phyloP scores from a whole-genome alignment of 164 flowering plant species.

The Magnolia kwangsiensis region DNA sequence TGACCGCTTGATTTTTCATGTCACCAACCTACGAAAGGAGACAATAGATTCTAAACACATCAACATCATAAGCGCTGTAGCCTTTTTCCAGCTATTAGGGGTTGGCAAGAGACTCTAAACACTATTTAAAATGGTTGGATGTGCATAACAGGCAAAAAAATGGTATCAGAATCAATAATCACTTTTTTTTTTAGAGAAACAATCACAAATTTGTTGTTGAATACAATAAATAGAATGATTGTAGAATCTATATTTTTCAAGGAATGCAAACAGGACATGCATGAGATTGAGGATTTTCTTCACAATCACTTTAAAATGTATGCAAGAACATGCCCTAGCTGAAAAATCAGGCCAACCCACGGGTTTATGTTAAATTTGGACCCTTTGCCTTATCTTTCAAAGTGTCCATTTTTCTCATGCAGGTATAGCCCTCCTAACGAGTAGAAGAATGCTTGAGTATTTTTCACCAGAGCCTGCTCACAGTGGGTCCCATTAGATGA shows the following conservation, averaged over 20 bases:
- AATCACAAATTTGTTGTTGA: too few species aligned
- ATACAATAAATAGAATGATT: neutral
- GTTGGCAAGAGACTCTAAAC: neutral
- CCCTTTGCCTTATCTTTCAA: neutral
- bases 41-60: neutral
- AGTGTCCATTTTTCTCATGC: neutral
- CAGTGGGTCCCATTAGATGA: neutral
- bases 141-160: neutral
- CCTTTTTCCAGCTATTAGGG: neutral
- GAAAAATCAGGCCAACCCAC: neutral
- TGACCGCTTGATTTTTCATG: conserved; percentile 63
- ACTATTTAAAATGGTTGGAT: neutral
- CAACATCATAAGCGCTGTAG: neutral
- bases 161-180: too few species aligned
- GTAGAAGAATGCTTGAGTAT: neutral
- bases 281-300: neutral
- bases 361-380: neutral
- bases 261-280: neutral
- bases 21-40: conserved; percentile 44
- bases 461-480: neutral
- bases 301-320: too few species aligned
- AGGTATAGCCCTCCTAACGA: neutral
- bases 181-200: neutral
- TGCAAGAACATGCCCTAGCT: neutral
- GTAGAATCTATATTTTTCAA: neutral